Percentiles rank a stretch among this genome's conserved stretches.
Conservation (phyloP, 23 red algal genomes). For the Cyanidioschyzon merolae region DNA sequence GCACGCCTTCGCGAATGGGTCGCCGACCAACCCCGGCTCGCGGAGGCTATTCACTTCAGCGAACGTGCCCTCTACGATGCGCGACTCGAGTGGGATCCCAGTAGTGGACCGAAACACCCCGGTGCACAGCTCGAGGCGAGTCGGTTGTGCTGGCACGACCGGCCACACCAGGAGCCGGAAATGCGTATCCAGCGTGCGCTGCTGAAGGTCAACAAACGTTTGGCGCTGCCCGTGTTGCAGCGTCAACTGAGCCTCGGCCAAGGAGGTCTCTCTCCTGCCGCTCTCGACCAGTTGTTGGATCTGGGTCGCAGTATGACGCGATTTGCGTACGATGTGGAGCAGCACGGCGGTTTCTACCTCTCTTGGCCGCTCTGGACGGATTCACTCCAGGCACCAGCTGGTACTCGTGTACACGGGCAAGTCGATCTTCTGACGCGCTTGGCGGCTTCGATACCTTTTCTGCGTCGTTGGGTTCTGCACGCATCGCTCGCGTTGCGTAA, state of each 20-base stretch:
- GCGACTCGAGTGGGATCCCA: neutral
- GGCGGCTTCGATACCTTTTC: neutral
- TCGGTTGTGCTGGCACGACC: neutral
- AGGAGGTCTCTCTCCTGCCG: neutral
- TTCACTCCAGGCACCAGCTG: neutral
- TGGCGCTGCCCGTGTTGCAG: constrained; percentile 1
- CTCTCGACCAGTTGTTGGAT: neutral
- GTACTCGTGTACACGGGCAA: neutral
- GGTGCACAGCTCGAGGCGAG: neutral
- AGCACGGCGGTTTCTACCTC: constrained; percentile 3
- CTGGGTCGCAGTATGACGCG: neutral
- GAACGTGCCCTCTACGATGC: neutral
- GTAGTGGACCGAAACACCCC: neutral
- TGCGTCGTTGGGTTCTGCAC: neutral
- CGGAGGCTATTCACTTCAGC: neutral
- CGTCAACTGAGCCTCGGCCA: neutral
- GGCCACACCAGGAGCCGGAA: neutral
- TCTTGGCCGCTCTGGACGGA: neutral
- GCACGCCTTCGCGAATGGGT: neutral
- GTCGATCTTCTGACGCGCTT: neutral
- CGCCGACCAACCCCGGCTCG: neutral
- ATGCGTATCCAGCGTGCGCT: neutral
- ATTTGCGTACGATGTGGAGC: neutral
- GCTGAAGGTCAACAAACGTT: neutral
- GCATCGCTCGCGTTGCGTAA: neutral